Conservation (phyloP, 257 asterid species). For the Nicotiana benthamiana region DNA sequence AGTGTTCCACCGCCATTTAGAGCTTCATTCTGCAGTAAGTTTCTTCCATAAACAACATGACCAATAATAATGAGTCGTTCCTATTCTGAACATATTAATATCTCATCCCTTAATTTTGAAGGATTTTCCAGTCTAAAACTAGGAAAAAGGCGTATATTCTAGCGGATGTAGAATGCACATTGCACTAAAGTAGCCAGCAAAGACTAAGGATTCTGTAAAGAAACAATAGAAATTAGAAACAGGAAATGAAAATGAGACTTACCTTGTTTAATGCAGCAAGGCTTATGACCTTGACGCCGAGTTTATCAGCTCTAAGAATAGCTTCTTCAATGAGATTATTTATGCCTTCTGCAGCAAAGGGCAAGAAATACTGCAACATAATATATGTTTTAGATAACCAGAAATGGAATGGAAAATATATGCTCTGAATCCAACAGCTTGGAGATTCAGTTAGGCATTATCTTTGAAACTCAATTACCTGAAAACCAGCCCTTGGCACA, state of each 20-base stretch:
- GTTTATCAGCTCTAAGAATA: conserved; percentile 75
- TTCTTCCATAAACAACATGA: background rate
- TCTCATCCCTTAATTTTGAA: background rate
- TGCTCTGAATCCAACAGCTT: background rate
- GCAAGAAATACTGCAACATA: conserved; percentile 82
- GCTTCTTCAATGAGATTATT: conserved; percentile 87
- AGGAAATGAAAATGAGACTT: conserved; percentile 7
- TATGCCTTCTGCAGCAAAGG: conserved; percentile 80
- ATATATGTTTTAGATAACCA: conserved; percentile 10
- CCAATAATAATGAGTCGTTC: background rate
- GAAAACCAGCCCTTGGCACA: conserved; percentile 91
- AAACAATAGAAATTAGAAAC: background rate
- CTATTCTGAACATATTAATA: background rate
- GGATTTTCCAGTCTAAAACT: background rate
- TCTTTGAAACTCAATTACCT: conserved; percentile 28
- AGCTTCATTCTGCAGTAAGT: conserved; percentile 53
- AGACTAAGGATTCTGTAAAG: background rate
- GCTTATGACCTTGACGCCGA: conserved; percentile 88
- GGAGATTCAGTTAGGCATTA: background rate
- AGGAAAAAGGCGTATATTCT: background rate
- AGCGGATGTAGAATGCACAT: background rate
- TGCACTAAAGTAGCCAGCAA: background rate
- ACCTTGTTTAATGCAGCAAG: conserved; percentile 96
- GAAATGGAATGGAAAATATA: background rate
- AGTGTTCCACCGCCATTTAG: conserved; percentile 84